Evolutionary conservation across 1,139 yeast species (phyloP).

Genomic region (Candida frijolesensis): DNA sequence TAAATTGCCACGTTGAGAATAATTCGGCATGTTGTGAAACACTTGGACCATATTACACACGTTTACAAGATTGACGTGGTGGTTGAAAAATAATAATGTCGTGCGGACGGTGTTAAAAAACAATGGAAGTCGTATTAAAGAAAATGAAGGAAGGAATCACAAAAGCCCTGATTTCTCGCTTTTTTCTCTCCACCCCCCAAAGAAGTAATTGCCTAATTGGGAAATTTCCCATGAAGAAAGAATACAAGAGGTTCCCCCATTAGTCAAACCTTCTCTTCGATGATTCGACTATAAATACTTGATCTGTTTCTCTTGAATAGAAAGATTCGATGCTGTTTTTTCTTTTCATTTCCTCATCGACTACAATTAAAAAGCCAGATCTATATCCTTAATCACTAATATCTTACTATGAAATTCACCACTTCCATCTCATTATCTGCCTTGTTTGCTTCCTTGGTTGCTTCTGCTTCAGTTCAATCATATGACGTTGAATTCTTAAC

Average conservation of each 20-base stretch:
- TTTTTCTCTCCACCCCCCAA: background rate
- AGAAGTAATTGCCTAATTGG: slow-evolving; percentile 3
- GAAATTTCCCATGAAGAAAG: background rate
- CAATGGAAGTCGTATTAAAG: too few relatives aligned
- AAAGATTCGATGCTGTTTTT: background rate
- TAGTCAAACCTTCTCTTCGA: background rate
- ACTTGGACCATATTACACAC: too few relatives aligned
- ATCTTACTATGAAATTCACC: slow-evolving; percentile 21
- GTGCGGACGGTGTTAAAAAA: too few relatives aligned
- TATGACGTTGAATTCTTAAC: slow-evolving; percentile 40
- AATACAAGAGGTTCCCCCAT: background rate
- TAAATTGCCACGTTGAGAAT: too few relatives aligned
- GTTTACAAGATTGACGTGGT: too few relatives aligned
- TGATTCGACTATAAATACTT: slow-evolving; percentile 1
- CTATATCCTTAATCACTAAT: background rate
- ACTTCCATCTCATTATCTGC: slow-evolving; percentile 17
- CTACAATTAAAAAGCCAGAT: background rate
- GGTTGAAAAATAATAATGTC: too few relatives aligned
- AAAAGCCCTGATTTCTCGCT: background rate
- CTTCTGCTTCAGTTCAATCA: slow-evolving; percentile 29
- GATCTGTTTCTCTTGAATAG: background rate
- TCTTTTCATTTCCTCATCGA: background rate
- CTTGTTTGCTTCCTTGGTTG: slow-evolving; percentile 17
- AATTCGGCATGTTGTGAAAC: too few relatives aligned
- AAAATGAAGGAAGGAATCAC: too few relatives aligned